phyloP scores from a whole-genome alignment of 768 basidiomycete genomes.

The Amanita phalloides region DNA sequence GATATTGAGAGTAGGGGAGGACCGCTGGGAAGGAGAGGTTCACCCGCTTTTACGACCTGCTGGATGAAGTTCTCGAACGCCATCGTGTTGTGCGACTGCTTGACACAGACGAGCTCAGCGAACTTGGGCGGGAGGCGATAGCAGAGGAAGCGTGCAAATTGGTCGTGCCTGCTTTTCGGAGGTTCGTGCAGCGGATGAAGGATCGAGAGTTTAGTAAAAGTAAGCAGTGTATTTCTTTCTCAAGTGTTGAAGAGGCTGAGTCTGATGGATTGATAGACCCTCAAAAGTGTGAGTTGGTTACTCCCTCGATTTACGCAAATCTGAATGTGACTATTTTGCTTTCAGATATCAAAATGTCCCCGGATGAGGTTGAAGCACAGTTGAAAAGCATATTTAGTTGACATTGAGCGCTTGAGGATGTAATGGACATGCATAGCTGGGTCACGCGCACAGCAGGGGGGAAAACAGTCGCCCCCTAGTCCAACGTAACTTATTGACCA shows the following conservation, averaged over 20 bases:
- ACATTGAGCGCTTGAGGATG: no score
- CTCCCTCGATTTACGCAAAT: neutral
- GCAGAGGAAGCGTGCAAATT: slow-evolving; percentile 69
- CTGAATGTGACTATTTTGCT: neutral
- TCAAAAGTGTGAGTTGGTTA: slow-evolving; percentile 46
- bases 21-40: slow-evolving; percentile 73
- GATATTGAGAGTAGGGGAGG: slow-evolving; percentile 23
- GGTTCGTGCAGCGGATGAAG: slow-evolving; percentile 63
- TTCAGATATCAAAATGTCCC: slow-evolving; percentile 68
- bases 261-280: slow-evolving; percentile 34
- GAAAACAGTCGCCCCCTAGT: no score
- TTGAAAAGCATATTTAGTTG: slow-evolving; percentile 51
- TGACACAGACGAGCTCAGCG: slow-evolving; percentile 43
- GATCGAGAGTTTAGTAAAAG: slow-evolving; percentile 85
- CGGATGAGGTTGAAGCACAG: slow-evolving; percentile 64
- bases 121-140: slow-evolving; percentile 43
- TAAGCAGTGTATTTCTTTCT: slow-evolving; percentile 20
- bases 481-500: no score
- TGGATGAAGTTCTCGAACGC: slow-evolving; percentile 72
- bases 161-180: slow-evolving; percentile 63
- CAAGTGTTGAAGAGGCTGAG: slow-evolving; percentile 2
- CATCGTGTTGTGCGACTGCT: slow-evolving; percentile 61
- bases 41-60: slow-evolving; percentile 67
- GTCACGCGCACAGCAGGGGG: no score
- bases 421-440: no score